Evolutionary conservation across 768 basidiomycete species (phyloP).

Genomic region (Lactifluus hygrophoroides): DNA sequence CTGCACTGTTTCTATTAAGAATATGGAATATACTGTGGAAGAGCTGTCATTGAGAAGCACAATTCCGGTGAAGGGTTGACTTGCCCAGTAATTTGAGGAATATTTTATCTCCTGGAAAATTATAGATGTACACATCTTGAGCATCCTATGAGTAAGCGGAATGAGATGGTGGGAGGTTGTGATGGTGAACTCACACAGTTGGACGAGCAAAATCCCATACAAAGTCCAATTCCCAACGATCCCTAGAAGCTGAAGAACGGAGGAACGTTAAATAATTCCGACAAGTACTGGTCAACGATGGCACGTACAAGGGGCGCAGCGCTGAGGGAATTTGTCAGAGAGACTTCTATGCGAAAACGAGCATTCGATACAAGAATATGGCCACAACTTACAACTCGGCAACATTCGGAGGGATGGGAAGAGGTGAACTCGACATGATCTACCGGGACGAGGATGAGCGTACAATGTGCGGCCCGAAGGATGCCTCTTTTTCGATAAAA

Average conservation of each 20-base stretch:
- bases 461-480: no score
- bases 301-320: neutral
- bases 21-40: constrained; percentile 22
- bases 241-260: neutral
- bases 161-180: no score
- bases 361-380: no score
- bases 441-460: no score
- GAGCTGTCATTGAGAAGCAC: neutral
- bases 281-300: neutral
- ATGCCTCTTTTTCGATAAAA: no score
- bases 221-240: constrained; percentile 22
- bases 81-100: neutral
- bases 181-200: constrained; percentile 23
- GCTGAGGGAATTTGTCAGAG: no score
- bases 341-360: no score
- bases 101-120: neutral
- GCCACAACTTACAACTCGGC: no score
- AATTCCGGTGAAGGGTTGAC: neutral
- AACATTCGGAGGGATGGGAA: no score
- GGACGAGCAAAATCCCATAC: constrained; percentile 24
- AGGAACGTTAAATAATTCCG: no score
- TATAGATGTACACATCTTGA: constrained; percentile 11
- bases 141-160: neutral
- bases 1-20: constrained; percentile 24
- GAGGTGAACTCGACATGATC: no score